Conservation (phyloP, 352 stramenopile genomes). For the Phytophthora agathidicida region DNA sequence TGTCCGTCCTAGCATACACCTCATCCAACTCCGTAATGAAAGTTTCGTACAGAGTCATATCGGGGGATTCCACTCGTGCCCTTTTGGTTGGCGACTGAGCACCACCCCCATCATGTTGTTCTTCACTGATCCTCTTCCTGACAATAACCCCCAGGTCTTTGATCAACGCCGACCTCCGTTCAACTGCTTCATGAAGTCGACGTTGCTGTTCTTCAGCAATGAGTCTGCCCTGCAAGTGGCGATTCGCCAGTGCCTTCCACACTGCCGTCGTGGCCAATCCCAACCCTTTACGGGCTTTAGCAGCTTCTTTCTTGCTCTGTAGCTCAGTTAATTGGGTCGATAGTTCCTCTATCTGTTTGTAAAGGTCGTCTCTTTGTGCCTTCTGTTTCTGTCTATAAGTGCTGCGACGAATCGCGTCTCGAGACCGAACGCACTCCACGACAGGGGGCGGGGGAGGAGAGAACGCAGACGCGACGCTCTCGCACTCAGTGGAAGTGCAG, state of each 20-base stretch:
- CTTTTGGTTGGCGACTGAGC: slow-evolving; percentile 5
- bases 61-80: slow-evolving; percentile 11
- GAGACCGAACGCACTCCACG: slow-evolving; percentile 20
- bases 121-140: slow-evolving; percentile 28
- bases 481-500: slow-evolving; percentile 20
- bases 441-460: background rate
- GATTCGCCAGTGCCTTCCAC: slow-evolving; percentile 29
- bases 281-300: background rate
- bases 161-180: slow-evolving; percentile 19
- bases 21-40: slow-evolving; percentile 37
- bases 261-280: slow-evolving; percentile 3
- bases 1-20: slow-evolving; percentile 27
- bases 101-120: slow-evolving; percentile 1
- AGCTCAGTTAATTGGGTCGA: slow-evolving; percentile 7
- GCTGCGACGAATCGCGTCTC: slow-evolving; percentile 32
- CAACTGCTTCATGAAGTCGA: slow-evolving; percentile 22
- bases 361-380: slow-evolving; percentile 12
- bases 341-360: slow-evolving; percentile 23
- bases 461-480: slow-evolving; percentile 20
- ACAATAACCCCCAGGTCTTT: slow-evolving; percentile 13
- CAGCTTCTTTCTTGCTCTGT: slow-evolving; percentile 11
- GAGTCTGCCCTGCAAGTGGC: slow-evolving; percentile 22
- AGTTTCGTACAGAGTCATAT: slow-evolving; percentile 23
- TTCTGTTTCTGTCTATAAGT: slow-evolving; percentile 35
- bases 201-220: slow-evolving; percentile 22